Evolutionary conservation across 495 filamentous ascomycete genomes (phyloP), one percentile per base, ranked within the genome.

Genomic region (Lasiosphaeriaceae sp.): DNA sequence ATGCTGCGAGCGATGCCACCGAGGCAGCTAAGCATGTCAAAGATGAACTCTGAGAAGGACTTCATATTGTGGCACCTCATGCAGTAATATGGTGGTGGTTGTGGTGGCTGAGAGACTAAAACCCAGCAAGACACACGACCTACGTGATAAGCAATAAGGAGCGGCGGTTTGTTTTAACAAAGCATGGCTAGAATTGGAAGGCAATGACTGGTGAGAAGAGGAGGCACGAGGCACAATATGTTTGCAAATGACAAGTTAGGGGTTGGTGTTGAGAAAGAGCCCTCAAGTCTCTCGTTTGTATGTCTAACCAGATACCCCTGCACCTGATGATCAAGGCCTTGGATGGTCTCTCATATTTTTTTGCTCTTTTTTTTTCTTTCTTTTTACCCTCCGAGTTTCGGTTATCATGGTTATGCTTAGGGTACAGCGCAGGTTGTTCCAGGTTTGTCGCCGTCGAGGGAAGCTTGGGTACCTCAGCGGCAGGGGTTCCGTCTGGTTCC

Each of bases 1-100:
- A 69, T 51, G 71, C 60, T 23, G 74, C 67, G 3, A 70, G 67
- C 50, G 65, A 71, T 26, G 68, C 70, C 2, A 72, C 77, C 3
- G 80, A 80, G 56, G 78, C 81, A 6, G 69, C 77, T 65, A 60
- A 79, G 74, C 75, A 72, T 55, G 58, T 69, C 43, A 83, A 77
- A 61, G 84, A 88, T 60, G 85, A 89, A 66, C 65, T 89, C 53
- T 89, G 67, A 71, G 45, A 11, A 19, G 26, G 51, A 16, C 14
- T 37, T 14, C 14, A 37, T 37, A 37, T 14, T 37, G 8, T 37
- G 34, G 14, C 14, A 14, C 14, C 34, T 37, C n/a, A n/a, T n/a
- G n/a, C n/a, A n/a, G n/a, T n/a, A n/a, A n/a, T n/a, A n/a, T n/a
- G n/a, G n/a, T n/a, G n/a, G n/a, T n/a, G n/a, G n/a, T n/a, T n/a